A percentile compares a stretch with the other conserved stretches of the same genome.
phyloP scores from a whole-genome alignment of 1,284 basidiomycete species.

The Pascua sp. region DNA sequence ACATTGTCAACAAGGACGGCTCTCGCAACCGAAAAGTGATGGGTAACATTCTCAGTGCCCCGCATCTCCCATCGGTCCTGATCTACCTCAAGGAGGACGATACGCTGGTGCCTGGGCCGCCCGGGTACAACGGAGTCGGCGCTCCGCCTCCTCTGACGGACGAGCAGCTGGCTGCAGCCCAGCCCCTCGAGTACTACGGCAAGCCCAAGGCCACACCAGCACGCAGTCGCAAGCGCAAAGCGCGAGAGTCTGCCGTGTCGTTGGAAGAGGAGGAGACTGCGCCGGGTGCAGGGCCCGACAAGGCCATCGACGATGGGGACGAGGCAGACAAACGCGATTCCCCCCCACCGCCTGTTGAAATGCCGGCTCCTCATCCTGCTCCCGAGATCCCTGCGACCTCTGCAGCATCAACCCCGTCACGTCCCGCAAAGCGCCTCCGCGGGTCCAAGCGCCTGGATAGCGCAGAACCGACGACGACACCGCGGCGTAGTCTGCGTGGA shows the following conservation, averaged over 20 bases:
- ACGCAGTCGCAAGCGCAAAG: not conserved
- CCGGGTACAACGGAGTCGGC: constrained; percentile 32
- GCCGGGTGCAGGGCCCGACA: constrained; percentile 5
- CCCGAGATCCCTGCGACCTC: no score
- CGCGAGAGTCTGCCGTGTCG: not conserved
- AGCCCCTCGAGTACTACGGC: constrained; percentile 24
- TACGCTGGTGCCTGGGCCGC: constrained; percentile 27
- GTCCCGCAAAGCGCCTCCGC: no score
- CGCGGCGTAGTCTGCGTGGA: no score
- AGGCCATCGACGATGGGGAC: not conserved
- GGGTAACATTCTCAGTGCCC: constrained; percentile 23
- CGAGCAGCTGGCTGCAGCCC: constrained; percentile 21
- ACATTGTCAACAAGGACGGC: constrained; percentile 38
- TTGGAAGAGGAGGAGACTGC: constrained; percentile 1
- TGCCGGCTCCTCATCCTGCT: no score
- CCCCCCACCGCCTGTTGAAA: no score
- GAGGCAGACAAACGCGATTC: not conserved
- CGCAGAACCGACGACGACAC: no score
- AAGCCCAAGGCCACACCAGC: no score
- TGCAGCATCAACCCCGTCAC: no score
- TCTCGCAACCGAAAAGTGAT: constrained; percentile 29
- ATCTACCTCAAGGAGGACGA: constrained; percentile 27
- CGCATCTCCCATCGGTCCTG: constrained; percentile 29
- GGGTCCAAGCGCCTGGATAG: no score
- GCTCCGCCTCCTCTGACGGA: constrained; percentile 22